phyloP scores from a whole-genome alignment of 1,139 yeast genomes.

The Hansenula sp. region DNA sequence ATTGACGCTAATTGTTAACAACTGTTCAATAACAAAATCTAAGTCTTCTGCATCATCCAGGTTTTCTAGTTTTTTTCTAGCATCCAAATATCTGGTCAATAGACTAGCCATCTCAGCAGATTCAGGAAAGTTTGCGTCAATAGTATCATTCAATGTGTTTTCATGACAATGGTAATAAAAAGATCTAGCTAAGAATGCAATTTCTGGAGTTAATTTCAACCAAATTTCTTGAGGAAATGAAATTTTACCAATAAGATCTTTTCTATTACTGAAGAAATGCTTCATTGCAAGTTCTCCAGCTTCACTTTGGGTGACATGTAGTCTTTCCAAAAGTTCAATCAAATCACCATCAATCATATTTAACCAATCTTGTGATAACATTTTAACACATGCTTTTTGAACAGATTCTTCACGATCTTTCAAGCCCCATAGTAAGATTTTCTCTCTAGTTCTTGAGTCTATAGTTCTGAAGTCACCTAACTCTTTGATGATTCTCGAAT shows the following conservation, averaged over 20 bases:
- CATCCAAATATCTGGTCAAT: slow-evolving; percentile 47
- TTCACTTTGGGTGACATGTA: slow-evolving; percentile 63
- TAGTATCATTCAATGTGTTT: slow-evolving; percentile 46
- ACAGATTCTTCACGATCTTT: slow-evolving; percentile 81
- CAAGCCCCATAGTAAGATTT: slow-evolving; percentile 76
- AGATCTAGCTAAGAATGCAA: slow-evolving; percentile 66
- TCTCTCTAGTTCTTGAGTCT: slow-evolving; percentile 58
- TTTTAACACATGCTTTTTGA: slow-evolving; percentile 62
- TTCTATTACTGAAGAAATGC: slow-evolving; percentile 56
- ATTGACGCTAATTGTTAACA: slow-evolving; percentile 61
- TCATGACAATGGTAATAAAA: slow-evolving; percentile 63
- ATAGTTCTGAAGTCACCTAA: slow-evolving; percentile 65
- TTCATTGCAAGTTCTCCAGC: slow-evolving; percentile 67
- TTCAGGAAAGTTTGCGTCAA: slow-evolving; percentile 79
- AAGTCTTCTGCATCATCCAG: slow-evolving; percentile 49
- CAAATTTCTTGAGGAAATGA: slow-evolving; percentile 61
- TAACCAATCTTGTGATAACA: slow-evolving; percentile 75
- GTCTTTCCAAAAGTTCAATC: slow-evolving; percentile 62
- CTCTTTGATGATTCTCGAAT: slow-evolving; percentile 62
- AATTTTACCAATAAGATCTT: slow-evolving; percentile 57
- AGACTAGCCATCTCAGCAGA: slow-evolving; percentile 66
- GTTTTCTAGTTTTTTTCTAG: slow-evolving; percentile 36
- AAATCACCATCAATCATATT: slow-evolving; percentile 66
- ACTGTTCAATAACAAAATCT: slow-evolving; percentile 74
- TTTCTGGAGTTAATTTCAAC: slow-evolving; percentile 69